Evolutionary conservation across 1,284 basidiomycete genomes (phyloP).

Genomic region (Apiotrichum porosum): DNA sequence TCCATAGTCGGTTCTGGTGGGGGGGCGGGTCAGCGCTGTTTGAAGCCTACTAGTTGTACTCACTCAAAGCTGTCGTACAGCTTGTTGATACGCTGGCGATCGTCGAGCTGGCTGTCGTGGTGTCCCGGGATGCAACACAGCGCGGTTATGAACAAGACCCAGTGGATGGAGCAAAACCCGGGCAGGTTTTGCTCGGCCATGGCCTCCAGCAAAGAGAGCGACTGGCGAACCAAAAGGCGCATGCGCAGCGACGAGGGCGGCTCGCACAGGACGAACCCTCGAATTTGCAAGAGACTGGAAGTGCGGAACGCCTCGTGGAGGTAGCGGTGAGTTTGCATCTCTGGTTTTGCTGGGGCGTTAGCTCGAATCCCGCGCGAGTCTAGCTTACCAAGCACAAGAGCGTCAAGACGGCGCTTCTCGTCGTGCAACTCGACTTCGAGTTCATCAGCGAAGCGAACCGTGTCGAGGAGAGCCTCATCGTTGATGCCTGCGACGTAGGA

Average conservation of each 20-base stretch:
- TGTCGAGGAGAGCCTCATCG: constrained; percentile 29
- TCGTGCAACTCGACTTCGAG: constrained; percentile 25
- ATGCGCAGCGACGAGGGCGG: constrained; percentile 28
- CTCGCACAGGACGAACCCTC: constrained; percentile 25
- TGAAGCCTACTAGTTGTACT: constrained; percentile 11
- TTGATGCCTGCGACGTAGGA: constrained; percentile 10
- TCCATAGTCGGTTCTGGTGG: constrained; percentile 15
- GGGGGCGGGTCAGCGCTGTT: not conserved
- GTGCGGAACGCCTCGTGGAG: constrained; percentile 37
- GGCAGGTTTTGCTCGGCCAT: constrained; percentile 33
- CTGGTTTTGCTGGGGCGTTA: constrained; percentile 21
- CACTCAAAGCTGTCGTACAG: constrained; percentile 30
- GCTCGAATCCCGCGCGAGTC: constrained; percentile 1
- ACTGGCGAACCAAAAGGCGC: constrained; percentile 29
- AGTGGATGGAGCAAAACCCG: constrained; percentile 33
- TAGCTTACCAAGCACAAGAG: constrained; percentile 22
- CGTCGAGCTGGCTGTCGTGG: constrained; percentile 20
- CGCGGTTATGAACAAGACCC: constrained; percentile 33
- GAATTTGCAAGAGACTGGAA: constrained; percentile 28
- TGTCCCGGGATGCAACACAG: constrained; percentile 21
- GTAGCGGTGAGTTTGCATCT: constrained; percentile 29
- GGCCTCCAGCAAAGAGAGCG: constrained; percentile 30
- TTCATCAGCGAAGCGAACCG: constrained; percentile 22
- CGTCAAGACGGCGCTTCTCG: constrained; percentile 32
- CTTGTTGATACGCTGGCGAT: constrained; percentile 23